phyloP scores from a whole-genome alignment of 768 basidiomycete genomes.

The Rhizopogon sp. region DNA sequence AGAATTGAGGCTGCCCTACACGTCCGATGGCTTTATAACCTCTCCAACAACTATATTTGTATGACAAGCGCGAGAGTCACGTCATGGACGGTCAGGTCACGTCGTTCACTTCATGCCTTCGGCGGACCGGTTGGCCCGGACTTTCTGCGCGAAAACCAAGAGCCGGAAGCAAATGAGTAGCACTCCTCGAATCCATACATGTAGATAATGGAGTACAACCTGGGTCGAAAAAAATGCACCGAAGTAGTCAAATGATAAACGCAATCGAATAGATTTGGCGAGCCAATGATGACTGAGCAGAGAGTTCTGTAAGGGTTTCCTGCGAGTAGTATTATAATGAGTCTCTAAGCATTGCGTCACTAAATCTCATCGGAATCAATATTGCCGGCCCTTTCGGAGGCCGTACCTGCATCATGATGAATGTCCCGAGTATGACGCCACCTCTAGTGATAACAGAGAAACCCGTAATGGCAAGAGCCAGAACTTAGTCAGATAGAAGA shows the following conservation, averaged over 20 bases:
- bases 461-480: neutral
- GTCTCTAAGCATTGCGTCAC: neutral
- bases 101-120: neutral
- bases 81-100: no score
- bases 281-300: neutral
- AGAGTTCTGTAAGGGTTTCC: neutral
- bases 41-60: neutral
- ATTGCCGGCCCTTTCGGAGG: neutral
- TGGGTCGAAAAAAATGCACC: neutral
- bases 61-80: conserved; percentile 3
- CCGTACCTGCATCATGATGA: neutral
- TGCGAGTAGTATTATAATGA: neutral
- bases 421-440: neutral
- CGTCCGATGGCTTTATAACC: neutral
- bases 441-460: neutral
- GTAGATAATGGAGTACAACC: no score
- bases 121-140: neutral
- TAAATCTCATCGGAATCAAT: neutral
- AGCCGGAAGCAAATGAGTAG: no score
- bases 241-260: no score
- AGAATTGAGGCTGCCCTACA: neutral
- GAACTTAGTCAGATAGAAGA: no score
- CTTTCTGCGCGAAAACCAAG: no score
- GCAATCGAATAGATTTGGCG: neutral
- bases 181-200: no score